These are phyloP conservation scores for Xylaria acuta DNA, from an alignment of 495 filamentous ascomycete genomes.

Conservation along the genomic window DNA sequence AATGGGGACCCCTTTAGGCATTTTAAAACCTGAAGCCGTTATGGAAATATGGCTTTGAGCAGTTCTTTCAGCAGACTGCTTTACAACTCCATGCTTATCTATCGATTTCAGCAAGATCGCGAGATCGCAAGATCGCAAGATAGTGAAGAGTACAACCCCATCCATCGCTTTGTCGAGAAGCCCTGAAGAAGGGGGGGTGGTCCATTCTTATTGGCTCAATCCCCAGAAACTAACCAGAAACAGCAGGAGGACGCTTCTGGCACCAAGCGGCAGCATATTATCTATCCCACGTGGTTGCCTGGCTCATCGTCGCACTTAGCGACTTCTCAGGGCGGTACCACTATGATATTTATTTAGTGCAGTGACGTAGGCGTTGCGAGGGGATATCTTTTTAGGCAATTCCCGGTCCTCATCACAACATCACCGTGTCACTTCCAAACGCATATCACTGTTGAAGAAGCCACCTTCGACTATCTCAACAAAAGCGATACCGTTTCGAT, in stretches of 20 bases:
- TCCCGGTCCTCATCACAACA: neutral
- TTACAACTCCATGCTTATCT: neutral
- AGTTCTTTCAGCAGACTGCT: neutral
- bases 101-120: neutral
- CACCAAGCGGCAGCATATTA: neutral
- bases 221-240: neutral
- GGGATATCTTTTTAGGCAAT: conserved; percentile 6
- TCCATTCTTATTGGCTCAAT: conserved; percentile 10
- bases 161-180: neutral
- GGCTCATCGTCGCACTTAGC: neutral
- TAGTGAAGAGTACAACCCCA: neutral
- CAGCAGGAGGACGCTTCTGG: conserved; percentile 15
- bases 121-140: neutral
- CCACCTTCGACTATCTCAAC: neutral
- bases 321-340: neutral
- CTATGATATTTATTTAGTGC: neutral
- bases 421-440: neutral
- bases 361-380: conserved; percentile 19
- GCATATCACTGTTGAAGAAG: neutral
- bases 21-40: neutral
- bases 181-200: neutral
- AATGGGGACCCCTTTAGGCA: neutral
- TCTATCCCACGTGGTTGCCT: conserved; percentile 12
- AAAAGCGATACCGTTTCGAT: neutral
- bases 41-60: neutral